phyloP scores from a whole-genome alignment of 2,329 filamentous ascomycete genomes.

The Claviceps cyperi region DNA sequence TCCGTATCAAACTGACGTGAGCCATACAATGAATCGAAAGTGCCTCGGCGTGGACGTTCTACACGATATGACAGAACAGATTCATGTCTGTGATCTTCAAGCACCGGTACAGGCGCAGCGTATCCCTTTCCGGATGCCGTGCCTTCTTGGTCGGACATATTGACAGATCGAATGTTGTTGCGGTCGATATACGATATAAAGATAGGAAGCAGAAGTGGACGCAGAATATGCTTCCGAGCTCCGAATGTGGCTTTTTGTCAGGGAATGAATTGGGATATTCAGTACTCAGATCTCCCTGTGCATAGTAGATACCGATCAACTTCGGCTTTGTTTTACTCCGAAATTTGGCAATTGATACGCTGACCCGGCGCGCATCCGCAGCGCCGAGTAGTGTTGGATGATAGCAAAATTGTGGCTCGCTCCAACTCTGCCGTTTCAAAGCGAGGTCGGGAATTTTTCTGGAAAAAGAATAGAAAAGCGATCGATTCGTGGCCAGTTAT shows the following conservation, averaged over 20 bases:
- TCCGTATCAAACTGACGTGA: conserved; percentile 30
- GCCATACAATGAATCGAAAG: conserved; percentile 56
- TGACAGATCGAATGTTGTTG: conserved; percentile 7
- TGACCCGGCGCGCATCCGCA: conserved; percentile 21
- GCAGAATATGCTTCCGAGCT: neutral
- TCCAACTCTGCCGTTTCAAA: neutral
- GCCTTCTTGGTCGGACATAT: conserved; percentile 56
- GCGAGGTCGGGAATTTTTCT: neutral
- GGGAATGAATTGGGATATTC: conserved; percentile 10
- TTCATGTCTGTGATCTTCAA: conserved; percentile 77
- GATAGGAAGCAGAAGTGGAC: neutral
- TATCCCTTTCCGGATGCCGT: conserved; percentile 46
- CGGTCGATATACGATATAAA: neutral
- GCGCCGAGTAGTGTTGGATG: conserved; percentile 20
- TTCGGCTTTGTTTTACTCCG: neutral
- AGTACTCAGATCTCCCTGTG: conserved; percentile 13
- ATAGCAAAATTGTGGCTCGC: conserved; percentile 16
- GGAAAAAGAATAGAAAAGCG: neutral
- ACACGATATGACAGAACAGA: conserved; percentile 42
- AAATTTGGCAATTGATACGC: neutral
- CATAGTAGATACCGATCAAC: neutral
- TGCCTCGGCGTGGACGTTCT: conserved; percentile 52
- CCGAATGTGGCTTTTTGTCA: neutral
- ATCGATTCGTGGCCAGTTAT: conserved; percentile 46
- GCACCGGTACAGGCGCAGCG: conserved; percentile 60